phyloP scores from a whole-genome alignment of 768 basidiomycete genomes.

The Mycena epipterygia region DNA sequence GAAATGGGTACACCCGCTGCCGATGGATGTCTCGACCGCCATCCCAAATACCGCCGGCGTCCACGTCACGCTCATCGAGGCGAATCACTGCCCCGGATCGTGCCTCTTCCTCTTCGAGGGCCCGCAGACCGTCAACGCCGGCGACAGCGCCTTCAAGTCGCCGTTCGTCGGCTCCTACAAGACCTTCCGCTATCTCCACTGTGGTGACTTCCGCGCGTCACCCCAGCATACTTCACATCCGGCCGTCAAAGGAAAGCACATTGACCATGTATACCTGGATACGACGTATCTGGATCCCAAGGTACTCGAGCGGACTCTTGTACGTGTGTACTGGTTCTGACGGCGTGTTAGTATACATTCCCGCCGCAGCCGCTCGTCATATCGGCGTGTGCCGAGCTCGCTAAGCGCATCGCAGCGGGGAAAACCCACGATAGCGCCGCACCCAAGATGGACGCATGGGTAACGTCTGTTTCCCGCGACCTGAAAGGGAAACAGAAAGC shows the following conservation, averaged over 20 bases:
- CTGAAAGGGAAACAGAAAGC: constrained; percentile 52
- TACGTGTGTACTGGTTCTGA: constrained; percentile 10
- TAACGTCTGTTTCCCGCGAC: constrained; percentile 44
- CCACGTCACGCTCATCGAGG: constrained; percentile 93
- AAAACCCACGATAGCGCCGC: constrained; percentile 47
- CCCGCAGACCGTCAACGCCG: constrained; percentile 88
- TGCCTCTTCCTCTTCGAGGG: constrained; percentile 96
- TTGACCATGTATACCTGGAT: constrained; percentile 94
- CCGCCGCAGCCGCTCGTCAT: constrained; percentile 96
- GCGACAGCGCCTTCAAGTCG: constrained; percentile 84
- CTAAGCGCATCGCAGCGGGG: constrained; percentile 67
- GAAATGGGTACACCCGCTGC: constrained; percentile 91
- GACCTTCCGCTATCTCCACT: constrained; percentile 92
- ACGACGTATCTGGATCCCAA: constrained; percentile 96
- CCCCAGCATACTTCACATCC: constrained; percentile 91
- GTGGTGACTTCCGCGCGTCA: constrained; percentile 93
- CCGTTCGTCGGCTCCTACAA: constrained; percentile 76
- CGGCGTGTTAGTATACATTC: constrained; percentile 80
- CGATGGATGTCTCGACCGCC: constrained; percentile 80
- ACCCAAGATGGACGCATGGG: constrained; percentile 67
- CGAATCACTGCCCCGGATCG: constrained; percentile 98
- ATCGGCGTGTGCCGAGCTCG: constrained; percentile 90
- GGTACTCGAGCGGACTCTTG: constrained; percentile 49
- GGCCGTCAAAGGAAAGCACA: constrained; percentile 80
- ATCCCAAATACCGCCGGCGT: constrained; percentile 91